Evolutionary conservation across 2,329 filamentous ascomycete genomes (phyloP), one percentile per base, ranked within the genome.

Genomic region (Coniochaeta ligniaria): DNA sequence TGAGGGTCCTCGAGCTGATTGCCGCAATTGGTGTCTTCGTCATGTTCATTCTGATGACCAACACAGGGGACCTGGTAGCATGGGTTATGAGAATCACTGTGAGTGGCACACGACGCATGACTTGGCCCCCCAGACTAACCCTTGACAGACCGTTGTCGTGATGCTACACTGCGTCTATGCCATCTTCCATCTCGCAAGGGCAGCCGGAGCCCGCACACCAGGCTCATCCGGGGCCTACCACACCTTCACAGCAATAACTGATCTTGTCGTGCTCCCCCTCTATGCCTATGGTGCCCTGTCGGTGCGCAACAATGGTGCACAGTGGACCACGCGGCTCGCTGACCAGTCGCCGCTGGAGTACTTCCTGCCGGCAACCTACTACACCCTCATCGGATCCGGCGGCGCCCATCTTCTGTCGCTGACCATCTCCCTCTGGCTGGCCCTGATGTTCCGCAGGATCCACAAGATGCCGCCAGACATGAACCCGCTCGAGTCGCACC

Each of bases 221-320:
- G 88, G 81, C 3, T 96, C 91, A 24, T 91, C 92, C 20, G 88
- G 91, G 16, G 94, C 91, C 64, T 98, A 98, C 74, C 92, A 96
- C 74, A 76, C 95, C 61, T 98, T 97, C 72, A 86, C 92, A 2
- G 80, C 84, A 12, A 76, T 92, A 50, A 83, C 89, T 47, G 94
- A 98, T 72, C 69, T 85, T 16, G 76, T 75, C 12, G 74, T 83
- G 52, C 66, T 83, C 28, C 78, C 82, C 9, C 74, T 87, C 41
- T 88, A 84, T 68, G 77, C 78, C 7, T 87, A 84, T 63, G 81
- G 81, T 7, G 78, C 77, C 3, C 70, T 83, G 54, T 73, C 77
- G 7, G 75, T 77, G 12, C 73, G 77, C 45, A 77, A 77, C 57
- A 77, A 75, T 58, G 76, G 81, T 38, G 73, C 76, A 38, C 60